Evolutionary conservation across 805 yeast species (phyloP), one percentile per base, ranked within the genome.

Genomic region (Starmera quercuum): DNA sequence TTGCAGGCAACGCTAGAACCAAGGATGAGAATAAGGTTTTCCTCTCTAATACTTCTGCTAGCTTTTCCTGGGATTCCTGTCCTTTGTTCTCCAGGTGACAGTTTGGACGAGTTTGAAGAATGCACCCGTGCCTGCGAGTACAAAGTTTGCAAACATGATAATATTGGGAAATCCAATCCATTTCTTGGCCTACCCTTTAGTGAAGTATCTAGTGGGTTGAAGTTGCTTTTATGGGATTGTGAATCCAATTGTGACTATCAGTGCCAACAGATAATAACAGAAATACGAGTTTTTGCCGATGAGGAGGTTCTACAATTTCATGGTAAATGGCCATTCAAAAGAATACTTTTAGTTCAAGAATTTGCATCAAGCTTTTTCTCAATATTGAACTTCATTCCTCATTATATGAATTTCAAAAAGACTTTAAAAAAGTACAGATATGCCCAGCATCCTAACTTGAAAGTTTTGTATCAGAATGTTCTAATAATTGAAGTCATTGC

Each of bases 241-340:
- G 58, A 58, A 3, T 70, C 78, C 20, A 78, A 92, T 51, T 92
- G 98, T 59, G 97, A 92, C 58, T 92, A 92, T 56, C 82, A 78
- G 46, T 92, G 98, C 55, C 97, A 92, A 56, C 77, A 86, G 36
- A 53, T 74, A 7, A 63, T 90, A 29, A 87, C 95, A 0, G 48
- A 51, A 2, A 61, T 71, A 25, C 64, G 95, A 16, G 57, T 61
- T 12, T 43, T 37, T 0, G 42, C 58, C 3, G 64, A 68, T n/a
- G 66, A 70, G 38, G 78, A 75, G 36, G 61, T 85, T 1, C 68
- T 69, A 26, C 98, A 92, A 55, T 92, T 85, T 59, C 96, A 92
- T 56, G 98, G 98, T 0, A 92, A 92, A 61, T 92, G 98, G 98
- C 97, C 97, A 3, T 92, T 92, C 49, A 41, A 64, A 13, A 67